Base-by-base conservation (phyloP, 2,329 filamentous ascomycete species). In the Neodidymelliopsis sp. region DNA sequence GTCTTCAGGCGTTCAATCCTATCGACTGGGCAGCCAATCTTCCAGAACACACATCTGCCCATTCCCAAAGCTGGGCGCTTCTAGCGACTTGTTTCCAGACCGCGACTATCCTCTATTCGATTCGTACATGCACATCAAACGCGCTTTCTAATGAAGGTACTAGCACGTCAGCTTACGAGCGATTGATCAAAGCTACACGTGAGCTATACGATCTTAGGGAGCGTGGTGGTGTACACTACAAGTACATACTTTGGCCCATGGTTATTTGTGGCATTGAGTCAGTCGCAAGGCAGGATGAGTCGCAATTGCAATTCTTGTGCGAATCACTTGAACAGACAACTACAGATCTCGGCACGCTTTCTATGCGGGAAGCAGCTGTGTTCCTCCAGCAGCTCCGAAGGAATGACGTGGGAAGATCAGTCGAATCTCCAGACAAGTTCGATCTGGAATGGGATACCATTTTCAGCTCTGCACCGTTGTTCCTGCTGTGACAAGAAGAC, bases 221-320 rank as follows among this genome's bases (percentile, higher is more conserved):
- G n/a, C 6, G 20, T 7, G 38, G 27, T 23, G 45, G 45, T 22
- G 30, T 35, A 16, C 31, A 36, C 1, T 33, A 42, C 15, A 42
- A 49, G 16, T 49, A 36, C 10, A 19, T 42, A 6, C 22, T 49
- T 1, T 49, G 45, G 45, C 45, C 45, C 9, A 42, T 37, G 38
- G 45, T 42, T 5, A 20, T 42, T 4, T 31, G 31, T 11, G 38
- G 45, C 7, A 18, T 42, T 8, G 37, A 42, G 34, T 30, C 45
- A 8, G 9, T 49, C 5, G 4, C 11, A 2, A 11, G 15, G 12
- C 22, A 25, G 4, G 45, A 49, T 8, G 31, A 33, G 6, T 13
- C 20, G 15, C 24, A 49, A 9, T 16, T 31, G 13, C 13, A 13
- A 4, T 29, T 18, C 10, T 13, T 48, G 12, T 48, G 45, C 12